Conservation (phyloP, 805 yeast genomes). For the Sugiyamaella lignohabitans region DNA sequence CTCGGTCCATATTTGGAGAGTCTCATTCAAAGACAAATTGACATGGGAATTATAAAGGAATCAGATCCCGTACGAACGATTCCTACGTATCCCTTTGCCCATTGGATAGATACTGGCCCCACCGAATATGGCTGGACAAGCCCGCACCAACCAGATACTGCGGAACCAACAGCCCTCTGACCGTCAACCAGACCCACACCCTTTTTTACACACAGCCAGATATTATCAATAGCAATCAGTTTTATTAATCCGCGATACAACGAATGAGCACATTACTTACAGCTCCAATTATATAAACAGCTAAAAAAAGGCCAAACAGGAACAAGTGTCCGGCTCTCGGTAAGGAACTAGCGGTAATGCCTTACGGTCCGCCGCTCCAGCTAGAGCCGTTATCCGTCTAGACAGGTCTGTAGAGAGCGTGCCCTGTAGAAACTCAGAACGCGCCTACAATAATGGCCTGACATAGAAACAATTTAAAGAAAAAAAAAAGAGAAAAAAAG, state of each 20-base stretch:
- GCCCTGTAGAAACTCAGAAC: conserved; percentile 7
- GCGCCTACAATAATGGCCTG: conserved; percentile 23
- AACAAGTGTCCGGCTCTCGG: conserved; percentile 31
- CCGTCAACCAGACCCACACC: no score
- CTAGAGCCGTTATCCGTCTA: conserved; percentile 27
- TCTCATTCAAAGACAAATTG: conserved; percentile 52
- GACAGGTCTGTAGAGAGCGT: conserved; percentile 22
- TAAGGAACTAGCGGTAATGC: conserved; percentile 34
- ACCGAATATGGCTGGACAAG: conserved; percentile 20
- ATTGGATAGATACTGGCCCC: conserved; percentile 35
- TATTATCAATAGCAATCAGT: no score
- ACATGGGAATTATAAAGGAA: conserved; percentile 42
- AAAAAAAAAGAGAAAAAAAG: conserved; percentile 5
- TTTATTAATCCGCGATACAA: no score
- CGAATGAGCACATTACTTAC: no score
- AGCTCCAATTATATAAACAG: no score
- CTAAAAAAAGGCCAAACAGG: no score
- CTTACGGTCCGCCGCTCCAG: conserved; percentile 31
- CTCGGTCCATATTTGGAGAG: conserved; percentile 51
- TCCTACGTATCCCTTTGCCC: conserved; percentile 48
- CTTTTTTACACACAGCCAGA: no score
- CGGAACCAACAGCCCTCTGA: no score
- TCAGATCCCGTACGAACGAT: conserved; percentile 14
- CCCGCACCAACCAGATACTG: no score
- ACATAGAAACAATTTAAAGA: conserved; percentile 18